phyloP scores from a whole-genome alignment of 306 rosid genomes.

The Fagus crenata region DNA sequence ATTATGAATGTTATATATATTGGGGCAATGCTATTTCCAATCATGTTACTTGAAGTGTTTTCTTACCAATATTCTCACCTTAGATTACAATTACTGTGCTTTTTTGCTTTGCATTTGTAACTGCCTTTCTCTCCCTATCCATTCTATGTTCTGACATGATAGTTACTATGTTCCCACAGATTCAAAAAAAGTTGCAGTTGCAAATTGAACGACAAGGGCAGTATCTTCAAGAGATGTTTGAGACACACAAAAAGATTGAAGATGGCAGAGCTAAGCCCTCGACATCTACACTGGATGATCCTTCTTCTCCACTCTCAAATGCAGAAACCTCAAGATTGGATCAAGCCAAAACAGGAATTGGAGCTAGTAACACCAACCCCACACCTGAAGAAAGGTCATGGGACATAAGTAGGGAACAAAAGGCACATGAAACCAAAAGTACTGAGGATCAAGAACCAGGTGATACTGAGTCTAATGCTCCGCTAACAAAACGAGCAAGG shows the following conservation, averaged over 20 bases:
- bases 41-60: no score
- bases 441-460: conserved; percentile 23
- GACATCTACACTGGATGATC: conserved; percentile 38
- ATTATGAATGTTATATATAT: background rate
- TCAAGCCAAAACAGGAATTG: conserved; percentile 21
- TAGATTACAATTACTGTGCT: no score
- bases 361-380: conserved; percentile 9
- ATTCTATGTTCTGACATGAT: conserved; percentile 26
- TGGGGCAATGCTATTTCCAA: no score
- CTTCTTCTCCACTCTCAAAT: conserved; percentile 32
- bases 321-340: conserved; percentile 34
- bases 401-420: conserved; percentile 41
- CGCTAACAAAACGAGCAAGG: conserved; percentile 62
- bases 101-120: background rate
- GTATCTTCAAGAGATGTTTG: conserved; percentile 76
- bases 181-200: conserved; percentile 82
- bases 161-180: conserved; percentile 41
- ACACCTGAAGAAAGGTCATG: conserved; percentile 33
- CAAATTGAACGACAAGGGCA: conserved; percentile 87
- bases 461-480: conserved; percentile 33
- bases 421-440: conserved; percentile 37
- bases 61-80: no score
- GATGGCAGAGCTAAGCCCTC: conserved; percentile 49
- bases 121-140: background rate
- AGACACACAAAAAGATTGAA: conserved; percentile 66